These are phyloP conservation scores for Keqinozyma sinolaborantium DNA, from an alignment of 1,139 yeast species.

Conservation along the genomic window DNA sequence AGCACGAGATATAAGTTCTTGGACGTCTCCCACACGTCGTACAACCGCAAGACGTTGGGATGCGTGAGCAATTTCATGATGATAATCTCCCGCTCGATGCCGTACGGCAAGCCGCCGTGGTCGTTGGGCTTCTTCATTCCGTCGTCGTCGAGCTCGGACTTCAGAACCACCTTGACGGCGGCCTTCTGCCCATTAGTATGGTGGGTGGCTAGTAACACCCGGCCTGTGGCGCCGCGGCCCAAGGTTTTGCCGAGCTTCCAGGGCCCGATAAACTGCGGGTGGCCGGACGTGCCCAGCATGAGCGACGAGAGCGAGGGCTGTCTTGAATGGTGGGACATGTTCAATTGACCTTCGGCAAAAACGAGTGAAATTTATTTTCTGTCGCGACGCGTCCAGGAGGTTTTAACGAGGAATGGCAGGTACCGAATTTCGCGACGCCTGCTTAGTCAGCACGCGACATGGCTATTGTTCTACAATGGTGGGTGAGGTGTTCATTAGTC, in stretches of 20 bases:
- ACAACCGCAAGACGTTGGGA: constrained; percentile 69
- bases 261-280: constrained; percentile 62
- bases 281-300: constrained; percentile 21
- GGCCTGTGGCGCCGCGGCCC: constrained; percentile 81
- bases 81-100: constrained; percentile 78
- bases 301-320: constrained; percentile 38
- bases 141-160: constrained; percentile 48
- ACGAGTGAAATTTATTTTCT: no score
- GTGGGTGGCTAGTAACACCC: constrained; percentile 73
- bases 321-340: constrained; percentile 37
- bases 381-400: neutral
- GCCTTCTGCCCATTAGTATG: constrained; percentile 68
- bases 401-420: neutral
- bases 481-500: no score
- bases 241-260: constrained; percentile 78
- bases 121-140: constrained; percentile 30
- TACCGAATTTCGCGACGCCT: neutral
- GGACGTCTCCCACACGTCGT: constrained; percentile 84
- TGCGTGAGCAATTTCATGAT: constrained; percentile 78
- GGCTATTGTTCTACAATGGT: neutral
- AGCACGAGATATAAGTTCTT: constrained; percentile 69
- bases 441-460: neutral
- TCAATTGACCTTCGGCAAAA: no score
- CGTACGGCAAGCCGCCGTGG: constrained; percentile 62
- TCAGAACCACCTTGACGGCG: constrained; percentile 79